Evolutionary conservation across 2,329 filamentous ascomycete genomes (phyloP), one percentile per base, ranked within the genome.

Genomic region (Aspergillus novofumigatus): DNA sequence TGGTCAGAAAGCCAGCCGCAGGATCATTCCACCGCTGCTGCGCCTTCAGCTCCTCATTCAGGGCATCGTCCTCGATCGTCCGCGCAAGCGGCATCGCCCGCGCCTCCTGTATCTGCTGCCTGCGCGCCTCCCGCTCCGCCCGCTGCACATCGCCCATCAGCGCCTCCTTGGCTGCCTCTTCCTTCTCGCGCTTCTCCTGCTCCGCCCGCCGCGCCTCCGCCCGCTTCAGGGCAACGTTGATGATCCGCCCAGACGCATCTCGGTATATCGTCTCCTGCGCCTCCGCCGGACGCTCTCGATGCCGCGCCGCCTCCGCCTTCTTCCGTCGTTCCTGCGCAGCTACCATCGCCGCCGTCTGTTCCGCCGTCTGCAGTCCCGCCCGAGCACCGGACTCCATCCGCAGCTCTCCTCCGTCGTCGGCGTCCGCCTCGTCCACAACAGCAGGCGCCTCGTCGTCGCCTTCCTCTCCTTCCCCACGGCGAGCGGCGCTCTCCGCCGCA

Each of bases 11-110:
- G 65, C 85, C 83, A 57, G 88, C 87, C 75, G 95, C 95, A 1
- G 94, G 94, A 76, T 99, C 94, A 71, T 96, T 93, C 95, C 95
- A 99, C 64, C 93, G 80, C 57, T 87, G 83, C 67, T 83, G 77
- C 55, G 86, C 86, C 77, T 86, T 92, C 65, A 97, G 69, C 72
- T 96, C 91, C 38, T 83, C 81, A 66, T 99, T 99, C 80, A 99
- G 80, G 52, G 89, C 87, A 64, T 83, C 86, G 68, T 99, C 95
- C 68, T 97, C 92, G n/a, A 84, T 87, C 47, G 83, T 83, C 54
- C 94, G 79, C 21, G 92, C 91, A 52, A 99, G 75, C 0, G 85
- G 83, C 86, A 97, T 88, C 57, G 89, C 84, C 71, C 87, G 90
- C 1, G 92, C 93, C 52, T 97, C 91, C 57, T 89, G 82, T 8